Evolutionary conservation across 345 rosid species (phyloP).

Genomic region (Citrus reticulata): DNA sequence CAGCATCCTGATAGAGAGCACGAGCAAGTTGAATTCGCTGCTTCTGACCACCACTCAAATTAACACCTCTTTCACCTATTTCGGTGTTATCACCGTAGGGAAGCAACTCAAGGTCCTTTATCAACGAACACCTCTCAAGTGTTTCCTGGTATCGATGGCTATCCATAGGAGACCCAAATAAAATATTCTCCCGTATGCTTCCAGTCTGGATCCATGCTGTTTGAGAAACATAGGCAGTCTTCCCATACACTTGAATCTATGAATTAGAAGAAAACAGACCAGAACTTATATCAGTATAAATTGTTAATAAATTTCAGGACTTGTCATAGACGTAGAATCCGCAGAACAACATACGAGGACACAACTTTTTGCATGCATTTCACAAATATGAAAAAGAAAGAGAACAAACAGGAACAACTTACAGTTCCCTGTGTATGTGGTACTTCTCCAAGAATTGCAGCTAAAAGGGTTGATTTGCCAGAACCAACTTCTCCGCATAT

Average conservation of each 20-base stretch:
- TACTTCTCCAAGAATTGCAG: slow-evolving; percentile 91
- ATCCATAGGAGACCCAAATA: slow-evolving; percentile 79
- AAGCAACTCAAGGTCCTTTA: slow-evolving; percentile 83
- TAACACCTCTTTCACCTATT: slow-evolving; percentile 97
- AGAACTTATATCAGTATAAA: neutral
- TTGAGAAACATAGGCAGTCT: slow-evolving; percentile 88
- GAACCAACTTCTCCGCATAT: slow-evolving; percentile 98
- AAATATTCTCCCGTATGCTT: slow-evolving; percentile 71
- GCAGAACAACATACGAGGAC: neutral
- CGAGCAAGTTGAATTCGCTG: slow-evolving; percentile 97
- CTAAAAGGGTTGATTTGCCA: slow-evolving; percentile 88
- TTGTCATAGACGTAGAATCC: neutral
- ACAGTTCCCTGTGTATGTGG: slow-evolving; percentile 65
- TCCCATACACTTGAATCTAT: slow-evolving; percentile 76
- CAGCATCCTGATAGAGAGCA: slow-evolving; percentile 91
- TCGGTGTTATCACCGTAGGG: slow-evolving; percentile 91
- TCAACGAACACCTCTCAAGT: slow-evolving; percentile 69
- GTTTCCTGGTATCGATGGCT: slow-evolving; percentile 65
- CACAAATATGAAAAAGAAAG: neutral
- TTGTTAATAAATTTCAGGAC: neutral
- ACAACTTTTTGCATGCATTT: neutral
- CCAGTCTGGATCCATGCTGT: slow-evolving; percentile 97
- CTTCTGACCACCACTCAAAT: slow-evolving; percentile 97
- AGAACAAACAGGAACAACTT: slow-evolving; percentile 23
- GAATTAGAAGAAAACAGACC: neutral